These are phyloP conservation scores for Dactylella cylindrospora DNA, from an alignment of 2,329 filamentous ascomycete species.

Conservation along the genomic window DNA sequence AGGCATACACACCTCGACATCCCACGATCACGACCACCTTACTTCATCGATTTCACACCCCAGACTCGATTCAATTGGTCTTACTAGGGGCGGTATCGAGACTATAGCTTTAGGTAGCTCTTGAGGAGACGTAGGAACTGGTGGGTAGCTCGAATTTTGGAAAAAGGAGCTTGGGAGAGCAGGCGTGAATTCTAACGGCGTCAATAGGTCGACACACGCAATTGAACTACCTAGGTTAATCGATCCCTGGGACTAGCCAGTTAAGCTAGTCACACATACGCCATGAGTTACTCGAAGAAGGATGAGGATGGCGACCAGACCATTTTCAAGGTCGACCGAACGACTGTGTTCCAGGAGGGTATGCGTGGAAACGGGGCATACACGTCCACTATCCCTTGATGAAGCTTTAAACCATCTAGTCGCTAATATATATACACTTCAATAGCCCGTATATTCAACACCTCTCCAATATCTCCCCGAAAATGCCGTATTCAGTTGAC, in stretches of 20 bases:
- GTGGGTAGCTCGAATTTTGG: conserved; percentile 26
- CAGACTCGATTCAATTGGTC: conserved; percentile 26
- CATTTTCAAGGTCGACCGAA: conserved; percentile 95
- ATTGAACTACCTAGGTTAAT: conserved; percentile 25
- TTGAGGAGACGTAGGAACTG: conserved; percentile 21
- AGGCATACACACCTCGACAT: conserved; percentile 27
- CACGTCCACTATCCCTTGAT: conserved; percentile 3
- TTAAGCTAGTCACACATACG: conserved; percentile 25
- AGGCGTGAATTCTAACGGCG: background rate
- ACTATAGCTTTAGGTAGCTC: conserved; percentile 10
- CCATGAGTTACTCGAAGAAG: conserved; percentile 97
- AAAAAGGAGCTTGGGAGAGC: conserved; percentile 38
- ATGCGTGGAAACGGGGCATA: conserved; percentile 50
- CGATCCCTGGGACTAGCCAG: conserved; percentile 10
- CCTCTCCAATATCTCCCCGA: conserved; percentile 91
- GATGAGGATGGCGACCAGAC: conserved; percentile 94
- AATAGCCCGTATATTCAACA: conserved; percentile 93
- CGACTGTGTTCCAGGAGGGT: conserved; percentile 99
- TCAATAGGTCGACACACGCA: conserved; percentile 20
- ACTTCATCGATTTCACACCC: conserved; percentile 8
- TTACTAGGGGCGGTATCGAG: background rate
- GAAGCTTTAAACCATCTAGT: background rate
- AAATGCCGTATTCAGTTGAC: conserved; percentile 96
- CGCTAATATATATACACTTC: conserved; percentile 24
- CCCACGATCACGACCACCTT: conserved; percentile 19